Percentiles rank a stretch among this genome's conserved stretches.
phyloP scores from a whole-genome alignment of 148 eudicot genomes.

The Talinum fruticosum region DNA sequence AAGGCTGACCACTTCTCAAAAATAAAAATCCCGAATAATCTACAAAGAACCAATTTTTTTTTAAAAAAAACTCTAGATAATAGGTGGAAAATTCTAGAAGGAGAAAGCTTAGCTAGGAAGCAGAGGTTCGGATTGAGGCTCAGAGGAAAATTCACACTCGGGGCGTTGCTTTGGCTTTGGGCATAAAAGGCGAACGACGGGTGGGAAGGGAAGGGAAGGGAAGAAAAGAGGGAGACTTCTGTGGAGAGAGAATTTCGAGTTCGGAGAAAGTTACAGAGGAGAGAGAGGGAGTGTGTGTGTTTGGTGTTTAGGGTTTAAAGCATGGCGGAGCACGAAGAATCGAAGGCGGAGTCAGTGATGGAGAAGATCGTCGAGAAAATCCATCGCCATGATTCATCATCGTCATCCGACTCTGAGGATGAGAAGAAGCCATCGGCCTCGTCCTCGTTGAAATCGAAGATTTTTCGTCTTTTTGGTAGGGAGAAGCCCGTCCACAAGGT shows the following conservation, averaged over 20 bases:
- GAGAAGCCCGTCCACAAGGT: conserved; percentile 73
- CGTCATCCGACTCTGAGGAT: conserved; percentile 48
- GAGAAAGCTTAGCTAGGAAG: background rate
- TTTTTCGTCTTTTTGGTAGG: conserved; percentile 55
- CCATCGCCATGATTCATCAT: conserved; percentile 49
- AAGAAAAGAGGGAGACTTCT: background rate
- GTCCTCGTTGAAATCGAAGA: conserved; percentile 44
- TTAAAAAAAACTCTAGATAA: too few species aligned
- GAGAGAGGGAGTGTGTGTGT: background rate
- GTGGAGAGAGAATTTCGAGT: conserved; percentile 9
- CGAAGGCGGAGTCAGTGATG: conserved; percentile 37
- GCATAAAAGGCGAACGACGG: background rate
- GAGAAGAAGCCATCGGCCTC: conserved; percentile 33
- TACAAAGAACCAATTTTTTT: background rate
- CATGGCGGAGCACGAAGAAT: conserved; percentile 50
- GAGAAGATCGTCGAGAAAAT: conserved; percentile 59
- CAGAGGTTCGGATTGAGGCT: background rate
- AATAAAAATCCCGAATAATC: background rate
- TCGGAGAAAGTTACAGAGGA: background rate
- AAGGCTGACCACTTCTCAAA: too few species aligned
- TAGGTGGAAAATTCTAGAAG: background rate
- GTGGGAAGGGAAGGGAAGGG: background rate
- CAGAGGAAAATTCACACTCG: background rate
- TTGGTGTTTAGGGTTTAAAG: conserved; percentile 31
- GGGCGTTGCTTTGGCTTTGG: background rate